A percentile compares a stretch with the other conserved stretches of the same genome.
These are phyloP conservation scores for Paspalum vaginatum DNA, from an alignment of 176 grass and related monocot species.

Conservation along the genomic window DNA sequence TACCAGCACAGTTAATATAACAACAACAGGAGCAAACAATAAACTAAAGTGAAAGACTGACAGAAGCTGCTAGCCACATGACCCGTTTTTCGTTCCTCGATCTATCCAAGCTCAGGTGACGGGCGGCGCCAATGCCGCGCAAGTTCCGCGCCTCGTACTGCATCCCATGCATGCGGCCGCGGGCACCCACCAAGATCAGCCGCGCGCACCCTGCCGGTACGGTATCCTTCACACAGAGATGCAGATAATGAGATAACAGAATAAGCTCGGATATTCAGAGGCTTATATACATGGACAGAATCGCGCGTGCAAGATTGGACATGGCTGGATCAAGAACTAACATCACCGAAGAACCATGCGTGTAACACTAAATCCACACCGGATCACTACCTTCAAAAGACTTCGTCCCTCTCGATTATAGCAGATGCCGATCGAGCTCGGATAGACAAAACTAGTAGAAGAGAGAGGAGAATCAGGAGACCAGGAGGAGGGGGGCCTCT, in stretches of 20 bases:
- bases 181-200: not conserved
- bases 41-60: slow-evolving; percentile 13
- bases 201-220: not conserved
- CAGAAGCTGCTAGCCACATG: slow-evolving; percentile 66
- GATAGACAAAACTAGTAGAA: slow-evolving; percentile 15
- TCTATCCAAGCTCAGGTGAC: slow-evolving; percentile 19
- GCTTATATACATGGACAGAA: not conserved
- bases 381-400: not conserved
- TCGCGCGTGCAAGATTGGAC: not conserved
- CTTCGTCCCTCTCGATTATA: not conserved
- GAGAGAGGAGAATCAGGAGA: slow-evolving; percentile 50
- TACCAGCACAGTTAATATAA: not conserved
- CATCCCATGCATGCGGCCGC: not conserved
- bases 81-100: slow-evolving; percentile 46
- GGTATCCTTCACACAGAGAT: not conserved
- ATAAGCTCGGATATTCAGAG: slow-evolving; percentile 8
- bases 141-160: not conserved
- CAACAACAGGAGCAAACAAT: not conserved
- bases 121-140: slow-evolving; percentile 5
- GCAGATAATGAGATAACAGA: not conserved
- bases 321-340: not conserved
- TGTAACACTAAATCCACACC: not conserved
- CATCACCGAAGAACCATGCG: not conserved
- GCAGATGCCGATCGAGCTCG: not conserved
- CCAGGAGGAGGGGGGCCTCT: slow-evolving; percentile 17